Evolutionary conservation across 2,329 filamentous ascomycete species (phyloP), one percentile per base, ranked within the genome.

Genomic region (Cryphonectria parasitica): DNA sequence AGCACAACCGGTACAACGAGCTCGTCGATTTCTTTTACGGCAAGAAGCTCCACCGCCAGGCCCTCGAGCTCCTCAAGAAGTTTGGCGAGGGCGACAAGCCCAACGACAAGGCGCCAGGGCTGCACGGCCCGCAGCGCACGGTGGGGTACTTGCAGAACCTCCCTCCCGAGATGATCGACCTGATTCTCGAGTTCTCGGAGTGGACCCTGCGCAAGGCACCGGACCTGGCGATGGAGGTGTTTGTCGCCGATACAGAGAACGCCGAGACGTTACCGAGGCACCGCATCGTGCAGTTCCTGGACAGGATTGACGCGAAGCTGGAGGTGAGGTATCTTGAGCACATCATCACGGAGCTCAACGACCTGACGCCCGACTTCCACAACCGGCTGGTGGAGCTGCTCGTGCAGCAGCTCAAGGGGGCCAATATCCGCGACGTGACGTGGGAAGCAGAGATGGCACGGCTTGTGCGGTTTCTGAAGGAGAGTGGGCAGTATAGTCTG

Each of bases 11-110:
- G 43, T 98, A 97, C 80, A 95, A 91, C 66, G 95, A 98, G 81
- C 84, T 99, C 1, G 94, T 99, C n/a, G 95, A 98, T 79, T 99
- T 99, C 78, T 90, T 98, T 75, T 94, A 97, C 76, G 96, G 96
- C 73, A 99, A 99, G 83, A 95, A 92, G 79, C 86, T 98, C 56
- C 96, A 99, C 80, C 89, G 91, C 25, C 91, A 97, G 77, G 95
- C 96, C 0, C 83, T 99, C 25, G 92, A 94, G 74, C 83, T 98
- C 41, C 86, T 99, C 0, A 88, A 89, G 75, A 92, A 91, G 73
- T 98, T 98, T 75, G 95, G 95, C 25, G 88, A 87, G 39, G 84
- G 86, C 2, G 80, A 85, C 39, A 80, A 83, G 71, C 83, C 83
- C 13, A 83, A 87, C 69, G 83, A 86, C 62, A 82, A 82, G 2